These are phyloP conservation scores for Plectosphaerella cucumerina DNA, from an alignment of 2,329 filamentous ascomycete genomes.

Conservation along the genomic window DNA sequence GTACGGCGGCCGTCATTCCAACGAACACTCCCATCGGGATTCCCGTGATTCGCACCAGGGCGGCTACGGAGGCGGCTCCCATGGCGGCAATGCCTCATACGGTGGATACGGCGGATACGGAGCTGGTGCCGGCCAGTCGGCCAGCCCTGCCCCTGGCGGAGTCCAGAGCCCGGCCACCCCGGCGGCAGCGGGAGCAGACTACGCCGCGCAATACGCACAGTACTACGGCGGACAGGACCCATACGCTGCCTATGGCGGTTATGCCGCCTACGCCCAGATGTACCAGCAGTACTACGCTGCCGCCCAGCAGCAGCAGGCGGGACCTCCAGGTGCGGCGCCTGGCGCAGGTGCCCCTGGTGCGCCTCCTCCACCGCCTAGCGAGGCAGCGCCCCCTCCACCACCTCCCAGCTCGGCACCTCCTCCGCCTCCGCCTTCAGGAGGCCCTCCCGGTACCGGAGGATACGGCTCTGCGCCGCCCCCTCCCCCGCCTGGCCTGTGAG, in stretches of 20 bases:
- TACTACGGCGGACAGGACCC: constrained; percentile 76
- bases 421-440: constrained; percentile 39
- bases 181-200: constrained; percentile 45
- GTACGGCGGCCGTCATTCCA: constrained; percentile 37
- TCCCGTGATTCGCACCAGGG: constrained; percentile 25
- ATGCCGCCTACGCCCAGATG: constrained; percentile 69
- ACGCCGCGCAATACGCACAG: constrained; percentile 77
- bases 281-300: constrained; percentile 68
- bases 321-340: constrained; percentile 42
- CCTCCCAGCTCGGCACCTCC: constrained; percentile 53
- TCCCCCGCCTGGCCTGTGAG: constrained; percentile 49
- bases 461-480: constrained; percentile 60
- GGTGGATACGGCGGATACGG: constrained; percentile 17
- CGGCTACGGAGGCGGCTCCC: constrained; percentile 23
- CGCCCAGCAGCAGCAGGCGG: constrained; percentile 42
- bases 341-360: constrained; percentile 38
- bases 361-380: constrained; percentile 55
- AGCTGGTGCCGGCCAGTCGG: constrained; percentile 9
- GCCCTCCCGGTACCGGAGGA: constrained; percentile 45
- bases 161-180: constrained; percentile 29
- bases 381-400: constrained; percentile 61
- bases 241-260: constrained; percentile 88
- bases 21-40: constrained; percentile 30
- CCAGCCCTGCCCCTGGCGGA: constrained; percentile 19
- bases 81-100: constrained; percentile 31